Evolutionary conservation across 2,329 filamentous ascomycete genomes (phyloP).

Genomic region (Alternaria atra): DNA sequence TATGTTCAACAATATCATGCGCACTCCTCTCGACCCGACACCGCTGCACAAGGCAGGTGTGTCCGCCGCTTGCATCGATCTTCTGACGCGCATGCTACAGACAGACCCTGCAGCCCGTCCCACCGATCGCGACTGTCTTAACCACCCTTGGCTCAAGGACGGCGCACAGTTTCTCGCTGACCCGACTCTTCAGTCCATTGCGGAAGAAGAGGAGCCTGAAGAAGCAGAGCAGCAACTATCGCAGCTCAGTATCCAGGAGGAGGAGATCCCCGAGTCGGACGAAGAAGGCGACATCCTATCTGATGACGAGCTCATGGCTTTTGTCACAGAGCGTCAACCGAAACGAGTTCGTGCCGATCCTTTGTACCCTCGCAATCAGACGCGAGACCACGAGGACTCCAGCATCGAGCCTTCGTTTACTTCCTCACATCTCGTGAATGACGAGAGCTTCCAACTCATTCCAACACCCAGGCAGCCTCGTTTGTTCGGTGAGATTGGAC

Average conservation of each 20-base stretch:
- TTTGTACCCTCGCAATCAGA: slow-evolving; percentile 50
- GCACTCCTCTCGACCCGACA: slow-evolving; percentile 70
- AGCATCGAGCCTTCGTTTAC: slow-evolving; percentile 51
- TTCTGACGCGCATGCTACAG: slow-evolving; percentile 81
- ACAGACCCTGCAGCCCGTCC: slow-evolving; percentile 81
- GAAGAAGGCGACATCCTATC: slow-evolving; percentile 40
- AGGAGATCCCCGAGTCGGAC: slow-evolving; percentile 40
- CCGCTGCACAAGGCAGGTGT: slow-evolving; percentile 68
- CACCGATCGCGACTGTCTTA: slow-evolving; percentile 73
- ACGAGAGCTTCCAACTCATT: slow-evolving; percentile 41
- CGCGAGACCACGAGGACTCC: slow-evolving; percentile 49
- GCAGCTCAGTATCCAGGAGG: slow-evolving; percentile 64
- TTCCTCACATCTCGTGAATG: slow-evolving; percentile 40
- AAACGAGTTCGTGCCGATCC: slow-evolving; percentile 57
- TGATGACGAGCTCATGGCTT: slow-evolving; percentile 47
- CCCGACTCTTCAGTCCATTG: slow-evolving; percentile 52
- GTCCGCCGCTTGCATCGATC: slow-evolving; percentile 74
- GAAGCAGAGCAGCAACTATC: slow-evolving; percentile 55
- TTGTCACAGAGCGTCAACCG: slow-evolving; percentile 47
- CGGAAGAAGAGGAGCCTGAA: slow-evolving; percentile 68
- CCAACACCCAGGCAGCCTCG: slow-evolving; percentile 46
- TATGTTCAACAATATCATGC: slow-evolving; percentile 89
- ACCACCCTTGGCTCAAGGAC: slow-evolving; percentile 77
- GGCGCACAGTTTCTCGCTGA: slow-evolving; percentile 52
- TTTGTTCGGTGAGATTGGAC: slow-evolving; percentile 69